Evolutionary conservation across 148 eudicot genomes (phyloP).

Genomic region (Heliamphora exappendiculata): DNA sequence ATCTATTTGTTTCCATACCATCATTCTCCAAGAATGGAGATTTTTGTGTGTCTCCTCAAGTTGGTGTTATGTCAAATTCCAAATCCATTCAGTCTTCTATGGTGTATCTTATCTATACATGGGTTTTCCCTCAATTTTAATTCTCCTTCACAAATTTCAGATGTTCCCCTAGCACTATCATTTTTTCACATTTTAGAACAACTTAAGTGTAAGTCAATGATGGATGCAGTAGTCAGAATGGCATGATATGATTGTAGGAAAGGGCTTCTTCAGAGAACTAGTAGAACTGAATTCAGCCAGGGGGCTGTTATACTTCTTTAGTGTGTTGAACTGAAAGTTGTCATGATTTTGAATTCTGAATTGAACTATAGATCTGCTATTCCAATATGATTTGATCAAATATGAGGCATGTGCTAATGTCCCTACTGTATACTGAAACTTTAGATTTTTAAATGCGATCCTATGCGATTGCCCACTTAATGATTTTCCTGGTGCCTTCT

Average conservation of each 20-base stretch:
- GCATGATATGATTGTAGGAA: background rate
- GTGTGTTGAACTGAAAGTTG: background rate
- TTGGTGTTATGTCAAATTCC: background rate
- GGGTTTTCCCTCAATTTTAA: background rate
- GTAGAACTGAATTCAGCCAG: background rate
- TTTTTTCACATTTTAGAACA: background rate
- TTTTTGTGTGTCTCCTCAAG: background rate
- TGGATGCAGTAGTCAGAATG: background rate
- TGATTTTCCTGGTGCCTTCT: background rate
- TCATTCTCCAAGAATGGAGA: too few relatives aligned
- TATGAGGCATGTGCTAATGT: conserved; percentile 5
- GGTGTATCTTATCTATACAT: background rate
- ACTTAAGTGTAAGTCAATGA: background rate
- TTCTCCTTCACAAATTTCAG: background rate
- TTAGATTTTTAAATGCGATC: background rate
- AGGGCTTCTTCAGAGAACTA: background rate
- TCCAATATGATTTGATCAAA: background rate
- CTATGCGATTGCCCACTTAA: background rate
- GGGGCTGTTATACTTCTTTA: background rate
- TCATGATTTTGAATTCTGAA: background rate
- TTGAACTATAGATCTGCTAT: background rate
- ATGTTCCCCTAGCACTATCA: background rate
- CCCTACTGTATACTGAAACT: background rate
- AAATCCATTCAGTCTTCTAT: background rate
- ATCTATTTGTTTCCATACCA: too few relatives aligned